Evolutionary conservation across 148 eudicot species (phyloP).

Genomic region (Diospyros lotus): DNA sequence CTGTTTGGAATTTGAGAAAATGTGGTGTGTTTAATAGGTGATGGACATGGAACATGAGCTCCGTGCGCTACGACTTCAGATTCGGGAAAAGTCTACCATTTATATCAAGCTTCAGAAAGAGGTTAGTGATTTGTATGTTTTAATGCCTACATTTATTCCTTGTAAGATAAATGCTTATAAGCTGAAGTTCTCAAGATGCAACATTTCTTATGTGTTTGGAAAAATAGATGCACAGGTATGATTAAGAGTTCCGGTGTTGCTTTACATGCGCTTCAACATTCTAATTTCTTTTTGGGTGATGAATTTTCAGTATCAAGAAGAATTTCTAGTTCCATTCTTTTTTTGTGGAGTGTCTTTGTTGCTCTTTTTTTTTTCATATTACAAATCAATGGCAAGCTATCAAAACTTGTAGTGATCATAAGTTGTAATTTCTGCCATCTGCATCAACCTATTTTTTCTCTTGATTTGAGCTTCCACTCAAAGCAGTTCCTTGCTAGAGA

Average conservation of each 20-base stretch:
- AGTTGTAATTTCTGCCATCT: no score
- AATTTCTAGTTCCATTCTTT: no score
- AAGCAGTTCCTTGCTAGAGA: no score
- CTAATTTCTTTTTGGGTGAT: no score
- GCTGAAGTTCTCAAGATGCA: neutral
- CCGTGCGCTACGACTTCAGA: constrained; percentile 76
- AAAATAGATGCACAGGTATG: neutral
- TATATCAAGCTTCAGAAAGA: constrained; percentile 86
- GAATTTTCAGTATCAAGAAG: no score
- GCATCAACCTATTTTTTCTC: no score
- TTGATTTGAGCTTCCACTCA: no score
- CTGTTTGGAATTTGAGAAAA: neutral
- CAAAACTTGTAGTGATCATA: no score
- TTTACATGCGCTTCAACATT: neutral
- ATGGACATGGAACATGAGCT: constrained; percentile 98
- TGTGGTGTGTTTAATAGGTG: constrained; percentile 39
- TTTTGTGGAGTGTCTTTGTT: no score
- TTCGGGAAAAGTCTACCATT: constrained; percentile 73
- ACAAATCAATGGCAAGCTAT: no score
- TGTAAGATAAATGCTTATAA: neutral
- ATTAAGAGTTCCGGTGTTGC: neutral
- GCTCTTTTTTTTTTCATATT: no score
- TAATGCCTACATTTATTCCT: neutral
- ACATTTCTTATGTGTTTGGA: neutral
- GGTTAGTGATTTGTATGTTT: constrained; percentile 34